Percentiles rank a stretch among this genome's conserved stretches.
phyloP scores from a whole-genome alignment of 192 early-diverging fungal species.

The Globomyces pollinis-pini region DNA sequence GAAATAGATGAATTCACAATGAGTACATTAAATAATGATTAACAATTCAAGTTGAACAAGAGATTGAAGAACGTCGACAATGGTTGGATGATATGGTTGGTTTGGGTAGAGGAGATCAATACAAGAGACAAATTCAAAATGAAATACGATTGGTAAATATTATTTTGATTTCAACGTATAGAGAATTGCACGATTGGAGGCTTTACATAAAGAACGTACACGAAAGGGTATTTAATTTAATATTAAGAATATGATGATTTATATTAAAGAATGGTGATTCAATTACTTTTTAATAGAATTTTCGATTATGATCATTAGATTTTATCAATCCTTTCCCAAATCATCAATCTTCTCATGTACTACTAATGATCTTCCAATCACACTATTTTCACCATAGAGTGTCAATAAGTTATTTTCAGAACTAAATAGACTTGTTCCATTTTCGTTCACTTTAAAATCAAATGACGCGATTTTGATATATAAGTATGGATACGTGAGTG shows the following conservation, averaged over 20 bases:
- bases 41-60: conserved; percentile 24
- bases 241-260: too few species aligned
- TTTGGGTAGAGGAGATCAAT: conserved; percentile 31
- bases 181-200: neutral
- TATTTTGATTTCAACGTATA: too few species aligned
- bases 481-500: too few species aligned
- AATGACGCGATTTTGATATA: too few species aligned
- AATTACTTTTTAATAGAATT: too few species aligned
- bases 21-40: conserved; percentile 22
- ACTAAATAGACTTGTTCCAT: too few species aligned
- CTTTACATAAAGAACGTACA: neutral
- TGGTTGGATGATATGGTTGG: conserved; percentile 47
- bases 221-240: too few species aligned
- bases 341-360: conserved; percentile 83
- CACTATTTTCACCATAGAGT: conserved; percentile 62
- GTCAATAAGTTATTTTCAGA: too few species aligned
- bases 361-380: conserved; percentile 80
- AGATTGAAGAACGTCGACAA: conserved; percentile 39
- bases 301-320: too few species aligned
- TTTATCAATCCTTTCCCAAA: conserved; percentile 69
- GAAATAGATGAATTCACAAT: conserved; percentile 42
- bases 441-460: too few species aligned
- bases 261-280: too few species aligned
- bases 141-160: conserved; percentile 31
- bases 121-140: conserved; percentile 29